Conservation (phyloP, 257 asterid species). For the Striga asiatica region DNA sequence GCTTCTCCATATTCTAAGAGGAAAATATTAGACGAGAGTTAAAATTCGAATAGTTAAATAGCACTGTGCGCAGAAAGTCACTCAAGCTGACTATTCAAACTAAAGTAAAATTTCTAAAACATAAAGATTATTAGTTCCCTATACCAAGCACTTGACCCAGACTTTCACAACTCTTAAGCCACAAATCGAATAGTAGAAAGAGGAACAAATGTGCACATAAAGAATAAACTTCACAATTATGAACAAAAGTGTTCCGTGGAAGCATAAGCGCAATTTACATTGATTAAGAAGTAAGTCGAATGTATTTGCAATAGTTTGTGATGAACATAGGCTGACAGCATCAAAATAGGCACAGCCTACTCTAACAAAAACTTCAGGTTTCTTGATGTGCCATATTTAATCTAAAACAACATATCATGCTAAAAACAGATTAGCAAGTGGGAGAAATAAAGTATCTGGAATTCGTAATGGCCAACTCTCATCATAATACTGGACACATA, state of each 20-base stretch:
- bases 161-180: neutral
- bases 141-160: neutral
- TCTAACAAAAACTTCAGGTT: neutral
- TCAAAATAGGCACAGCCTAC: neutral
- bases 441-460: neutral
- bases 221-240: no score
- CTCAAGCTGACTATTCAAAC: neutral
- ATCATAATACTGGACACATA: neutral
- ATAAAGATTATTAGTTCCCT: neutral
- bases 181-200: neutral
- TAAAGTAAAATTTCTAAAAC: neutral
- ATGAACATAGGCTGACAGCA: no score
- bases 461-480: neutral
- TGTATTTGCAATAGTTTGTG: no score
- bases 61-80: neutral
- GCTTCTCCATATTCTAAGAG: neutral
- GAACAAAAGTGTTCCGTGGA: no score
- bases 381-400: neutral
- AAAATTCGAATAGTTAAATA: neutral
- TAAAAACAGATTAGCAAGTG: slow-evolving; percentile 1
- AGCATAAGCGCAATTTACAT: no score
- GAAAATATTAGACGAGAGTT: no score
- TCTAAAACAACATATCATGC: neutral
- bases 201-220: neutral
- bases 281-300: no score